phyloP scores from a whole-genome alignment of 768 basidiomycete genomes.

The Suillus subalutaceus region DNA sequence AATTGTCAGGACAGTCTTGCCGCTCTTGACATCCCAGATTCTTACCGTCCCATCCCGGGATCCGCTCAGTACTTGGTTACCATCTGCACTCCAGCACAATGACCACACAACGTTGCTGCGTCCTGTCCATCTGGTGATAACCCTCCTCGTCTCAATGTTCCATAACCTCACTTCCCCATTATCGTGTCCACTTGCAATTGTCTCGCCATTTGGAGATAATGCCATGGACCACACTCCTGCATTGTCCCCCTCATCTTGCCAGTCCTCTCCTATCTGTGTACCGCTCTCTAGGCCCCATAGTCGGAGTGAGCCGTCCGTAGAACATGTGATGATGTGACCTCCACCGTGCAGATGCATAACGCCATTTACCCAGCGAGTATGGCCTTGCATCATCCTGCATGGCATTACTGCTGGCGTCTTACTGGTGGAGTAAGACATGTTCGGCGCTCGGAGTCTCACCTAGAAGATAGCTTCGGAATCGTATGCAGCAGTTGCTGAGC shows the following conservation, averaged over 20 bases:
- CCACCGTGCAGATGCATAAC: neutral
- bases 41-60: neutral
- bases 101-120: fast-evolving
- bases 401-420: neutral
- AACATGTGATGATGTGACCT: neutral
- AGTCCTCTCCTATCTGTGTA: neutral
- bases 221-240: neutral
- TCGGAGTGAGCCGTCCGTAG: neutral
- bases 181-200: neutral
- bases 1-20: neutral
- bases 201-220: neutral
- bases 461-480: no score
- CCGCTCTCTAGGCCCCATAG: neutral
- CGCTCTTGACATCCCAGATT: neutral
- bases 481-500: no score
- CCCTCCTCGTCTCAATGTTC: neutral
- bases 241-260: fast-evolving
- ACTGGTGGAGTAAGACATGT: neutral
- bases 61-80: neutral
- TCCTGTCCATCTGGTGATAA: neutral
- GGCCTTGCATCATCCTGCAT: neutral
- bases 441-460: no score
- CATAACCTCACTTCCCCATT: neutral
- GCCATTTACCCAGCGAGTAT: neutral
- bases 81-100: neutral